Evolutionary conservation across 139 green algal genomes (phyloP).

Genomic region (Haematococcus lacustris): DNA sequence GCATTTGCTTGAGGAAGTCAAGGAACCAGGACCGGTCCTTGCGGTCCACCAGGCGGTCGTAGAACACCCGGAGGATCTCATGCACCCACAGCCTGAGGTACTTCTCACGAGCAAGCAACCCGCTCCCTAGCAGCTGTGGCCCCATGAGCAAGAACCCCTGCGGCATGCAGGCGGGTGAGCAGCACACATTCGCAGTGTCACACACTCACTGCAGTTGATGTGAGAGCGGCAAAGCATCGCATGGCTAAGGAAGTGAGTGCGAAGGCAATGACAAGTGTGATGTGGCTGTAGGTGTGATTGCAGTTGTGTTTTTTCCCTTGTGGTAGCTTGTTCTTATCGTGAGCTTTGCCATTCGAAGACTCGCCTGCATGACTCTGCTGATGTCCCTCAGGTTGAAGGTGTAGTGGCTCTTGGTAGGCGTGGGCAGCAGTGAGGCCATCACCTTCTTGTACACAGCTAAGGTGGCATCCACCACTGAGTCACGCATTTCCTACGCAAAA

Average conservation of each 20-base stretch:
- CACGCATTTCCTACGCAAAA: conserved; percentile 18
- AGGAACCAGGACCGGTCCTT: conserved; percentile 57
- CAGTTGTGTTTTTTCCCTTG: too few relatives aligned
- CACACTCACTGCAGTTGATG: neutral
- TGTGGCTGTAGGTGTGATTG: too few relatives aligned
- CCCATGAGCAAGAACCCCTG: conserved; percentile 55
- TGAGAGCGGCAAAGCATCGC: neutral
- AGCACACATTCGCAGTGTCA: neutral
- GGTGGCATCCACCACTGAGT: conserved; percentile 30
- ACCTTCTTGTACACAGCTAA: conserved; percentile 43
- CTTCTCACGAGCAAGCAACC: conserved; percentile 22
- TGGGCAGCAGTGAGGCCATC: conserved; percentile 56
- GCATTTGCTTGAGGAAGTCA: conserved; percentile 27
- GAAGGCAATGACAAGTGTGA: too few relatives aligned
- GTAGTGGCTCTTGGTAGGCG: conserved; percentile 75
- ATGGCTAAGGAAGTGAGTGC: too few relatives aligned
- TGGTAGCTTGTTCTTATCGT: too few relatives aligned
- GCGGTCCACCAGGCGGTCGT: conserved; percentile 62
- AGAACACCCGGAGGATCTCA: conserved; percentile 70
- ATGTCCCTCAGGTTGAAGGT: conserved; percentile 84
- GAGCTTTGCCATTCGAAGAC: too few relatives aligned
- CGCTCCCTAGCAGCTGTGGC: conserved; percentile 13
- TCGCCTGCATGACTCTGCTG: conserved; percentile 70
- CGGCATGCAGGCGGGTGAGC: neutral
- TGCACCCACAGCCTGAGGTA: conserved; percentile 63